phyloP scores from a whole-genome alignment of 441 rosid genomes.

The Bocquillonia castaneifolia region DNA sequence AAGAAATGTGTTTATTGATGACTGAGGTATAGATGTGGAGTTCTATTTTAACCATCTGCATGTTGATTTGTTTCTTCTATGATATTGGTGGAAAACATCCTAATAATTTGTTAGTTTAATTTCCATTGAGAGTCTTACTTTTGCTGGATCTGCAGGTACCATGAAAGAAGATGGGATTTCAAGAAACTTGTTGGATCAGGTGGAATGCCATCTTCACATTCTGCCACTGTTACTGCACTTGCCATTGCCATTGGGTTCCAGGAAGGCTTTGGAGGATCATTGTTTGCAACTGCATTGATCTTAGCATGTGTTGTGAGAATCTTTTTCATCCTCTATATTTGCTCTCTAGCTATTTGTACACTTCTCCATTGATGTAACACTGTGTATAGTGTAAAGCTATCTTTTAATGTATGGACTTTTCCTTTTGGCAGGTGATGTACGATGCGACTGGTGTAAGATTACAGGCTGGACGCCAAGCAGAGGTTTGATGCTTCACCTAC shows the following conservation, averaged over 20 bases:
- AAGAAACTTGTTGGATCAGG: constrained; percentile 83
- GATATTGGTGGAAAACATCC: background rate
- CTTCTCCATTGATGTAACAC: background rate
- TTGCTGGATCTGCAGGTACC: constrained; percentile 66
- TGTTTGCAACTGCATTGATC: constrained; percentile 77
- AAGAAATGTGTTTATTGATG: background rate
- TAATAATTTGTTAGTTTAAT: background rate
- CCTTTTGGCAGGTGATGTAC: constrained; percentile 77
- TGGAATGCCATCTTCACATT: constrained; percentile 98
- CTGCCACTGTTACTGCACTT: constrained; percentile 87
- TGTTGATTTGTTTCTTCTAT: background rate
- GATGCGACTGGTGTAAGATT: constrained; percentile 95
- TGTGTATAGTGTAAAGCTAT: constrained; percentile 2
- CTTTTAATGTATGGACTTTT: constrained; percentile 18
- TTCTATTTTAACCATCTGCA: background rate
- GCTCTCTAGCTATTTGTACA: background rate
- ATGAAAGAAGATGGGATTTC: constrained; percentile 86
- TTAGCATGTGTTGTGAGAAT: constrained; percentile 80
- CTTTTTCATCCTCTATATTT: background rate
- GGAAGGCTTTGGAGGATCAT: constrained; percentile 72
- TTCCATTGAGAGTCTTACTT: constrained; percentile 34
- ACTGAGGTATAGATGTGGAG: background rate
- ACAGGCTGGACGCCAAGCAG: constrained; percentile 99
- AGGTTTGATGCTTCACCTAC: constrained; percentile 44
- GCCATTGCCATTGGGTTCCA: constrained; percentile 77